Conservation (phyloP, 1,284 basidiomycete species). For the Acaromyces ingoldii region DNA sequence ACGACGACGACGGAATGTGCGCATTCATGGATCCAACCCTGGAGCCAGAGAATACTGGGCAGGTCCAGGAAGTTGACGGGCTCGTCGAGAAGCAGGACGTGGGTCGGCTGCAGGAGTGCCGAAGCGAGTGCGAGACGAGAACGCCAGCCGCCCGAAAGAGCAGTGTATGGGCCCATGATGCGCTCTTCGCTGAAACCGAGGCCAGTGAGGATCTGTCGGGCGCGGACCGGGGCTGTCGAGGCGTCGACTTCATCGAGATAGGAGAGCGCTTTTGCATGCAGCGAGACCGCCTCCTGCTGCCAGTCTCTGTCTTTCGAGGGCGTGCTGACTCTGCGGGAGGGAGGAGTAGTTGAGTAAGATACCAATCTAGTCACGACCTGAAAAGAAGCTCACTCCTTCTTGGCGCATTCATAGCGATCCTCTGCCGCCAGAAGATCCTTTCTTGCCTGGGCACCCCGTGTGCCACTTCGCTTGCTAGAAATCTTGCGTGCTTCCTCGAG, state of each 20-base stretch:
- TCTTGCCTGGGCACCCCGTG: constrained; percentile 61
- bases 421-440: constrained; percentile 60
- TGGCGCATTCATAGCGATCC: constrained; percentile 50
- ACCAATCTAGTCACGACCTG: too few species aligned
- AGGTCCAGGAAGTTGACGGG: constrained; percentile 55
- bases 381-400: constrained; percentile 46
- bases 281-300: constrained; percentile 41
- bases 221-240: constrained; percentile 59
- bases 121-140: constrained; percentile 59
- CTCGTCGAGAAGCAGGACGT: constrained; percentile 55
- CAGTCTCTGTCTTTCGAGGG: constrained; percentile 20
- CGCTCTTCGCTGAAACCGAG: constrained; percentile 62
- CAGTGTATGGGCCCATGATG: constrained; percentile 56
- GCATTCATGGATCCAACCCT: constrained; percentile 57
- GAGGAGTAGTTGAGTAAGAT: too few species aligned
- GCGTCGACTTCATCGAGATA: constrained; percentile 51
- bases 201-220: constrained; percentile 60
- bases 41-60: constrained; percentile 54
- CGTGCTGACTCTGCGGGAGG: background rate
- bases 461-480: constrained; percentile 61
- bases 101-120: constrained; percentile 54
- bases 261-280: constrained; percentile 49
- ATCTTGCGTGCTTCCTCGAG: constrained; percentile 58
- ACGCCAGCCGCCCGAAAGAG: constrained; percentile 67
- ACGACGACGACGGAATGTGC: constrained; percentile 60